A percentile compares a stretch with the other conserved stretches of the same genome.
These are phyloP conservation scores for Pyricularia sp. DNA, from an alignment of 2,329 filamentous ascomycete genomes.

Conservation along the genomic window DNA sequence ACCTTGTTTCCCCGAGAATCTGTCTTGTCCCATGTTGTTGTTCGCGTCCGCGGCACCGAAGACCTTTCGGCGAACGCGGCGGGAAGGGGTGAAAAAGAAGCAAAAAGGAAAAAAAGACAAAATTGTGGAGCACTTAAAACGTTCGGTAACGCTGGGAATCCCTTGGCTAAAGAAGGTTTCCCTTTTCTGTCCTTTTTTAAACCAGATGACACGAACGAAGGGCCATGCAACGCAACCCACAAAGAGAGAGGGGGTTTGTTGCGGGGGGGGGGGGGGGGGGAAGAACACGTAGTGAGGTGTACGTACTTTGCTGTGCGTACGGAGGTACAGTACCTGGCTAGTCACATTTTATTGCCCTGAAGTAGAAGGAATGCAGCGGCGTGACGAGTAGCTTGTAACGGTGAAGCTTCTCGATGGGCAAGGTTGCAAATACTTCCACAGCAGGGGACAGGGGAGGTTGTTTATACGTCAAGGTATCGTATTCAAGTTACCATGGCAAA, in stretches of 20 bases:
- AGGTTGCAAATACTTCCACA: too few species aligned
- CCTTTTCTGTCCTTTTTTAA: neutral
- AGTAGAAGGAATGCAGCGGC: neutral
- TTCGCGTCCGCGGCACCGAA: neutral
- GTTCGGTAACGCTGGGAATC: neutral
- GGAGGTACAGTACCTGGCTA: neutral
- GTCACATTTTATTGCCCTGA: neutral
- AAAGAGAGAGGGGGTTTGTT: neutral
- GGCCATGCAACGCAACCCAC: neutral
- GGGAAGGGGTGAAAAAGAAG: neutral
- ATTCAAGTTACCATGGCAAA: too few species aligned
- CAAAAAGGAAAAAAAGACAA: neutral
- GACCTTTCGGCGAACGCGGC: neutral
- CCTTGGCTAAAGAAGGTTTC: neutral
- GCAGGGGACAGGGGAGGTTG: too few species aligned
- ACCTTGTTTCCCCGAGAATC: neutral
- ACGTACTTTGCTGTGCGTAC: too few species aligned
- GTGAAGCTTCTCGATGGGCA: neutral
- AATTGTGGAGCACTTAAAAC: neutral
- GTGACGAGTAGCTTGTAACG: neutral
- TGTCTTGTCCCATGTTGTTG: neutral
- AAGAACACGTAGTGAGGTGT: neutral
- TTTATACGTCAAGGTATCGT: too few species aligned
- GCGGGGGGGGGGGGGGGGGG: too few species aligned
- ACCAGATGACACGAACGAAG: neutral